Evolutionary conservation across 371 early-diverging fungal species (phyloP), one percentile per base, ranked within the genome.

Genomic region (Mortierella sp.): DNA sequence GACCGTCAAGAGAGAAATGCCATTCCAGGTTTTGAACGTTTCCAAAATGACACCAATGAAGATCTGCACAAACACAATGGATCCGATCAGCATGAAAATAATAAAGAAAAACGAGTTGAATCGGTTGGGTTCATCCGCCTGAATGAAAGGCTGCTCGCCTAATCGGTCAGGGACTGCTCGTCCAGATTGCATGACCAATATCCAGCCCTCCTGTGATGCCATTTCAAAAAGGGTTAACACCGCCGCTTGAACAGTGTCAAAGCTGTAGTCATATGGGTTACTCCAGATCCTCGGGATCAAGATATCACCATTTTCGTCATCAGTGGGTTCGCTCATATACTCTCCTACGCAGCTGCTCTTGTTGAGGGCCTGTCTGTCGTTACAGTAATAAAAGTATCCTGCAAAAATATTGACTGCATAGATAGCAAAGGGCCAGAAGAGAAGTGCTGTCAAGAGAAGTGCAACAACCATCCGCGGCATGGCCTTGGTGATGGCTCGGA

Each of bases 11-110:
- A 85, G 75, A 23, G 84, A 82, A 9, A 87, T 85, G 2, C 88
- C 88, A 52, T 77, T 82, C 61, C 86, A 76, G 12, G 83, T 82
- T 57, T 87, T 86, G 61, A 87, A 87, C 4, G 83, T 82, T 60
- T 87, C 88, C 59, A 87, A 66, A 60, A 87, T 84, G 45, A 89
- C 88, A 46, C 88, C 88, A 60, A 88, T 88, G 26, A 88, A 88
- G 1, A 88, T 60, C 57, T 88, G 88, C 16, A 88, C 83, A 18
- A 85, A 79, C 30, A 86, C 82, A 21, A 88, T 80, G 0, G 86
- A 88, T 0, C 85, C 85, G 19, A 86, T 62, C 75, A 88, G 82
- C 88, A 88, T 88, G 48, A 88, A 86, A 0, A 77, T 66, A 23
- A 88, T 60, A 50, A 85, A 88, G 58, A 81, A 88, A 11, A 85